A percentile compares a stretch with the other conserved stretches of the same genome.
Conservation (phyloP, 306 rosid genomes). For the Malus sieversii region DNA sequence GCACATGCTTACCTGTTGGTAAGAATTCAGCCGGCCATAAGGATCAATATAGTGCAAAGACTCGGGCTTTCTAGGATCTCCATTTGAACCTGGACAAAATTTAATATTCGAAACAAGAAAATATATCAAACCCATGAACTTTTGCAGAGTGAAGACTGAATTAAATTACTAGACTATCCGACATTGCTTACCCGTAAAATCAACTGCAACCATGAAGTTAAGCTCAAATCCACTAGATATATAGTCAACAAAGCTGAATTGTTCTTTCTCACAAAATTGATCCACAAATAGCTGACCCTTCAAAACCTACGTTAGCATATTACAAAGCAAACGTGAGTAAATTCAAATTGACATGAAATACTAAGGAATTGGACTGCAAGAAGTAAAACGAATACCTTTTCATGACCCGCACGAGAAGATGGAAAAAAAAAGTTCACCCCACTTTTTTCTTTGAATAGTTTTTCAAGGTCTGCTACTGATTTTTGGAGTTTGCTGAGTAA, state of each 20-base stretch:
- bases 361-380: neutral
- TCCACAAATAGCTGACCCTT: conserved; percentile 86
- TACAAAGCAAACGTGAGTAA: neutral
- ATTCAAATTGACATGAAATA: conserved; percentile 22
- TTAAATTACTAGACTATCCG: neutral
- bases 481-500: conserved; percentile 55
- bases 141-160: neutral
- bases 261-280: conserved; percentile 52
- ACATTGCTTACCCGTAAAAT: conserved; percentile 58
- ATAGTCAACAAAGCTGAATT: conserved; percentile 75
- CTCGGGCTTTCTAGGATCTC: conserved; percentile 45
- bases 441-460: conserved; percentile 33
- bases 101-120: conserved; percentile 3
- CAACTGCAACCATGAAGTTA: conserved; percentile 89
- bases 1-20: conserved; percentile 53
- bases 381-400: conserved; percentile 68
- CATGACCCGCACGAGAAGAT: conserved; percentile 32
- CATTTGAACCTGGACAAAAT: conserved; percentile 69
- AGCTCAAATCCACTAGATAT: conserved; percentile 83
- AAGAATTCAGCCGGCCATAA: conserved; percentile 59
- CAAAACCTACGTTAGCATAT: conserved; percentile 33
- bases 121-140: neutral
- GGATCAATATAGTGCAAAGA: conserved; percentile 67
- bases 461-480: conserved; percentile 65
- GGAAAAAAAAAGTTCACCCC: conserved; percentile 44